A percentile compares a stretch with the other conserved stretches of the same genome.
Evolutionary conservation across 768 basidiomycete genomes (phyloP).

Genomic region (Cystobasidiopsis lactophilus): DNA sequence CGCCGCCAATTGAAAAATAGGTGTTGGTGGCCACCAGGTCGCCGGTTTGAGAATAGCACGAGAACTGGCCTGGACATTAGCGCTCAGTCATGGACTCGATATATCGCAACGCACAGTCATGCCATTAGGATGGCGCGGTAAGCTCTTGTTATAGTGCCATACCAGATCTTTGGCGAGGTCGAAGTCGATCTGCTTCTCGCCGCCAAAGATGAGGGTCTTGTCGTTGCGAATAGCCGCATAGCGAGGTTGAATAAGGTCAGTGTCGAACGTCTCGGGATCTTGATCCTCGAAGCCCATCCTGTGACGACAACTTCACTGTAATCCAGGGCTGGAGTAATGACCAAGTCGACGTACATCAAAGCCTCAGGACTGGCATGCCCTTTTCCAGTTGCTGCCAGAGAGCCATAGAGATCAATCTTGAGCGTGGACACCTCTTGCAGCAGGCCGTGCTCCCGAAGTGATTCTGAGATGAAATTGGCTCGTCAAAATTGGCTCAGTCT

Average conservation of each 20-base stretch:
- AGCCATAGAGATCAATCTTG: conserved; percentile 75
- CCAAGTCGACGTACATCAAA: conserved; percentile 12
- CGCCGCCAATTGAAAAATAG: conserved; percentile 67
- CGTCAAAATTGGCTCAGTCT: too few relatives aligned
- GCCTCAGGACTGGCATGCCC: conserved; percentile 15
- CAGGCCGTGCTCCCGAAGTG: conserved; percentile 43
- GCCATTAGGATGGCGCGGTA: conserved; percentile 55
- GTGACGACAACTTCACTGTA: conserved; percentile 59
- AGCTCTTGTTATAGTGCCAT: conserved; percentile 68
- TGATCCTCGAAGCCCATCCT: too few relatives aligned
- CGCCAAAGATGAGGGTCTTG: conserved; percentile 47
- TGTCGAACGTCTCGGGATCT: conserved; percentile 1
- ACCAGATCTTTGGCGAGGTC: conserved; percentile 81
- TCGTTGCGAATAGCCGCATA: conserved; percentile 36
- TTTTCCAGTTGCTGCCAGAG: conserved; percentile 58
- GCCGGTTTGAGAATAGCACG: conserved; percentile 57
- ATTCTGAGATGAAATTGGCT: conserved; percentile 62
- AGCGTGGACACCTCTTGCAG: conserved; percentile 48
- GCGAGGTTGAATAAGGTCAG: conserved; percentile 5
- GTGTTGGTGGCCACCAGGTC: conserved; percentile 80
- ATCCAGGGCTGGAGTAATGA: neutral
- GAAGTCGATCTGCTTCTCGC: conserved; percentile 53
- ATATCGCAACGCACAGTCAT: conserved; percentile 43
- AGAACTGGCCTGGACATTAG: too few relatives aligned
- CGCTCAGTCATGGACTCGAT: conserved; percentile 73